Conservation (phyloP, 108 stramenopile species). For the Epipyxis sp. region DNA sequence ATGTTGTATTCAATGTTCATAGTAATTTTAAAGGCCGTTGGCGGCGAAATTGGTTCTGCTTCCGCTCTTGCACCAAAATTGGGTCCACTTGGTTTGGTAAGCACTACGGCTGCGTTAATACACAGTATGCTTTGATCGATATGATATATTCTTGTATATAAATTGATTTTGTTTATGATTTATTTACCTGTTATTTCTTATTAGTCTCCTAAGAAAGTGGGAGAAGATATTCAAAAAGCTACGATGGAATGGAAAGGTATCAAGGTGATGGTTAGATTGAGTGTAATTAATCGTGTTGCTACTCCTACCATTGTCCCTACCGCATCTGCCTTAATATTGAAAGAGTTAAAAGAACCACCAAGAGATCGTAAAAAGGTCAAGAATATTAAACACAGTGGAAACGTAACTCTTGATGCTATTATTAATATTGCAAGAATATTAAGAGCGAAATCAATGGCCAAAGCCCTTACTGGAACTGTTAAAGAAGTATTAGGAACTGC, state of each 20-base stretch:
- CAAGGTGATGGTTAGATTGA: constrained; percentile 97
- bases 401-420: constrained; percentile 96
- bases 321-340: constrained; percentile 96
- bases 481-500: constrained; percentile 98
- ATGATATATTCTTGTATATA: neutral
- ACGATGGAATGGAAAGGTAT: constrained; percentile 99
- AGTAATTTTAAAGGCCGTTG: constrained; percentile 97
- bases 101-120: neutral
- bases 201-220: constrained; percentile 97
- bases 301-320: constrained; percentile 95
- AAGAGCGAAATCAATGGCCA: constrained; percentile 94
- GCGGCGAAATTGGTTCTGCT: constrained; percentile 96
- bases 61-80: constrained; percentile 99
- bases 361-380: constrained; percentile 99
- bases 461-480: constrained; percentile 85
- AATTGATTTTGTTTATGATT: neutral
- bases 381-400: constrained; percentile 99
- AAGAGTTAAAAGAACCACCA: constrained; percentile 98
- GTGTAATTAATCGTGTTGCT: constrained; percentile 93
- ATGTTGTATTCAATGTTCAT: neutral
- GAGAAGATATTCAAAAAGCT: constrained; percentile 99
- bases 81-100: constrained; percentile 92
- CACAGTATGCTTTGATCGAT: neutral
- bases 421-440: constrained; percentile 97
- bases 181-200: neutral